A percentile compares a stretch with the other conserved stretches of the same genome.
These are phyloP conservation scores for Hymenoscyphus occultus DNA, from an alignment of 2,329 filamentous ascomycete genomes.

Conservation along the genomic window DNA sequence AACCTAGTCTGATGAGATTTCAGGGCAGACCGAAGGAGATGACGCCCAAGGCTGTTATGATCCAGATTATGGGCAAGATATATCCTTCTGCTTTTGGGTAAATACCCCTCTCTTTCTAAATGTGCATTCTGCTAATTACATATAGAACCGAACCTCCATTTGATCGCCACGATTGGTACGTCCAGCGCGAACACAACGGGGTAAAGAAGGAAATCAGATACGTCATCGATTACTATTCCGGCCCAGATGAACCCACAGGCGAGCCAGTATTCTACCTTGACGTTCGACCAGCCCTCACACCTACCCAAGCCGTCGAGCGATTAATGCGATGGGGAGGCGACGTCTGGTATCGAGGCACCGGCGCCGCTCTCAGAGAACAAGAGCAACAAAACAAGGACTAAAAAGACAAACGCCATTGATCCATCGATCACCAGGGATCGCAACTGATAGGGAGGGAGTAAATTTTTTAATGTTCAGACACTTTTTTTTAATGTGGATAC, in stretches of 20 bases:
- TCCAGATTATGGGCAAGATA: conserved; percentile 74
- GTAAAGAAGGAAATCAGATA: conserved; percentile 78
- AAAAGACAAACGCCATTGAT: neutral
- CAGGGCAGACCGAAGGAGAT: conserved; percentile 84
- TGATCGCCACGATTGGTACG: conserved; percentile 96
- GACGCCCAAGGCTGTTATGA: conserved; percentile 85
- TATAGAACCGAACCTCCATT: conserved; percentile 78
- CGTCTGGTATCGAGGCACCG: conserved; percentile 67
- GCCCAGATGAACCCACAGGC: conserved; percentile 67
- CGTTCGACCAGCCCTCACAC: conserved; percentile 84
- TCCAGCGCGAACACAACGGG: conserved; percentile 69
- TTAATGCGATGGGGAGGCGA: conserved; percentile 87
- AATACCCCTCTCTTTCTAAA: conserved; percentile 22
- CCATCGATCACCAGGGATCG: neutral
- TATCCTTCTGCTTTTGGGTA: conserved; percentile 79
- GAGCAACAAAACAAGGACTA: conserved; percentile 16
- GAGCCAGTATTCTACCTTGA: conserved; percentile 96
- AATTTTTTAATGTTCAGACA: conserved; percentile 9
- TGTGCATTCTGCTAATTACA: conserved; percentile 13
- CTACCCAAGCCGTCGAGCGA: conserved; percentile 75
- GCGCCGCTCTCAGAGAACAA: conserved; percentile 31
- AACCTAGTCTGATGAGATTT: conserved; percentile 79
- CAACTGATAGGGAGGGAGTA: neutral
- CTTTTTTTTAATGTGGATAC: conserved; percentile 10
- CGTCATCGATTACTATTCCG: conserved; percentile 95